phyloP scores from a whole-genome alignment of 2,329 filamentous ascomycete genomes.

The Fusarium avenaceum region DNA sequence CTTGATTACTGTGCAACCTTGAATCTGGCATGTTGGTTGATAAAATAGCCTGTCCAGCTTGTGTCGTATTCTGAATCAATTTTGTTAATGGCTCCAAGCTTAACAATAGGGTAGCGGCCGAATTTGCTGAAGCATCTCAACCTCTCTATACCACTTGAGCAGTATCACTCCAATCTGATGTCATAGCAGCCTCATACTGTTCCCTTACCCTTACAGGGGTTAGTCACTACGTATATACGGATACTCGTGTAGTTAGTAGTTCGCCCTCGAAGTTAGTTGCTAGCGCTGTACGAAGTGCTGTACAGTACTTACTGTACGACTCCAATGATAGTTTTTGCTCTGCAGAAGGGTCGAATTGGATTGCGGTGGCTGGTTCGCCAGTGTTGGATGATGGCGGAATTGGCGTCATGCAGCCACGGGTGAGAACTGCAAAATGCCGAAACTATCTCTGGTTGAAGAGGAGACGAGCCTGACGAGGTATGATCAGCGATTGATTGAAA shows the following conservation, averaged over 20 bases:
- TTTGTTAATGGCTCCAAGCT: constrained; percentile 11
- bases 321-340: background rate
- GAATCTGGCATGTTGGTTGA: constrained; percentile 1
- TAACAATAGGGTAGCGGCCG: background rate
- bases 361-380: constrained; percentile 21
- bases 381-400: constrained; percentile 35
- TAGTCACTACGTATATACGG: background rate
- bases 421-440: constrained; percentile 19
- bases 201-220: constrained; percentile 14
- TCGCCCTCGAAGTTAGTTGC: constrained; percentile 13
- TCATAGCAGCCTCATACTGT: constrained; percentile 39
- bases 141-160: background rate
- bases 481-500: background rate
- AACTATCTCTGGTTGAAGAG: background rate
- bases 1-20: background rate
- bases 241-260: constrained; percentile 1
- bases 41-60: constrained; percentile 17
- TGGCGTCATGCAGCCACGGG: constrained; percentile 27
- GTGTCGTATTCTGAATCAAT: constrained; percentile 31
- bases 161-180: constrained; percentile 27
- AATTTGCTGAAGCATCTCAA: background rate
- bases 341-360: background rate
- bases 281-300: constrained; percentile 19
- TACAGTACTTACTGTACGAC: constrained; percentile 6
- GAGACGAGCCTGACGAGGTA: background rate